A percentile compares a stretch with the other conserved stretches of the same genome.
Evolutionary conservation across 2,329 filamentous ascomycete species (phyloP).

Genomic region (Colletotrichum liaoningense): DNA sequence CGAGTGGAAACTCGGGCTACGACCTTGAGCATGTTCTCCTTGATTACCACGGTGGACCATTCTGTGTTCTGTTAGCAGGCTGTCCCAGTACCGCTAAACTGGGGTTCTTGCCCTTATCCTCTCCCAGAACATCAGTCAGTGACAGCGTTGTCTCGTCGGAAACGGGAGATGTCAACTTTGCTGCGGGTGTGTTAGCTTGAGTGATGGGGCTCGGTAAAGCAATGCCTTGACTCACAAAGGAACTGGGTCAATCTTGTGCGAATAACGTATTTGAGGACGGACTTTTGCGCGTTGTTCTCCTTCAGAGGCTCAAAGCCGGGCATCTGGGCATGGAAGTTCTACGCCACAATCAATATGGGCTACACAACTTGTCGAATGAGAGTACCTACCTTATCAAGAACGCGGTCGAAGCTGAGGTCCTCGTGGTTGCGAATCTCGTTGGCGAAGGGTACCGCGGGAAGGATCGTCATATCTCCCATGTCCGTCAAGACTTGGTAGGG

Average conservation of each 20-base stretch:
- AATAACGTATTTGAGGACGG: constrained; percentile 25
- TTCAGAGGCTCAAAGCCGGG: constrained; percentile 26
- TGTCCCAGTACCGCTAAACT: no score
- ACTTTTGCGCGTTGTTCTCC: constrained; percentile 23
- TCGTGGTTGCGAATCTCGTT: constrained; percentile 34
- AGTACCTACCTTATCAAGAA: constrained; percentile 18
- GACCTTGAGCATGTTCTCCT: constrained; percentile 23
- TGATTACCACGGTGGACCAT: constrained; percentile 29
- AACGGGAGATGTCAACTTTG: constrained; percentile 26
- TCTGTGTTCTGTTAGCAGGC: constrained; percentile 6
- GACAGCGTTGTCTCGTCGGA: constrained; percentile 26
- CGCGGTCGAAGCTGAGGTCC: constrained; percentile 30
- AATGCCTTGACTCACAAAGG: neutral
- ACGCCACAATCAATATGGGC: no score
- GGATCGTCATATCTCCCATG: constrained; percentile 25
- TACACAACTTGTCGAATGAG: neutral
- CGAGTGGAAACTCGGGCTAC: constrained; percentile 38
- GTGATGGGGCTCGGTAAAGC: no score
- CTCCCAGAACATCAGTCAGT: constrained; percentile 15
- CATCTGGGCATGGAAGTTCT: constrained; percentile 28
- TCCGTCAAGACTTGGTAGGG: constrained; percentile 23
- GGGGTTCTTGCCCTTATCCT: neutral
- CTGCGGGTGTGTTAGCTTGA: neutral
- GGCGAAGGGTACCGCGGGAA: constrained; percentile 27
- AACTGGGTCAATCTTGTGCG: constrained; percentile 33